Evolutionary conservation across 2,329 filamentous ascomycete genomes (phyloP), one percentile per base, ranked within the genome.

Genomic region (Exophiala xenobiotica): DNA sequence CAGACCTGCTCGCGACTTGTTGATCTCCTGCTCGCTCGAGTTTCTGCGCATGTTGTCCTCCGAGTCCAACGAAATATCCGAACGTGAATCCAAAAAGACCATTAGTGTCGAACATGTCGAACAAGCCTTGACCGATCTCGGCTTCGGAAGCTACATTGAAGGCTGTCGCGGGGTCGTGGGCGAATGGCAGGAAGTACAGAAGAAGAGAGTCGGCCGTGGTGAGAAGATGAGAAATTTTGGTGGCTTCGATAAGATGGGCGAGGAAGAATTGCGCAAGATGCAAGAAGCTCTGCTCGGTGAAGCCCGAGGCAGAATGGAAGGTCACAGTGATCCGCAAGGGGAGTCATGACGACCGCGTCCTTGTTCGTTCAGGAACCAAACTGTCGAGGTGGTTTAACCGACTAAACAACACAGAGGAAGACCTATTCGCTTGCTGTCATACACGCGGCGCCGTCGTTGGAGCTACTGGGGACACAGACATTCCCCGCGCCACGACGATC

Each of bases 1-100:
- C 37, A 96, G 96, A 69, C 93, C 99, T 64, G 91, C 92, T 9
- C 86, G 93, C 54, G 93, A 99, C 67, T 79, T 97, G 2, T 79
- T 99, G 46, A 99, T 99, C 65, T 93, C 97, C 75, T 97, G 93
- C 75, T 99, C 93, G 67, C 92, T 99, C 65, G 93, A 99, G 71
- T 99, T 99, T 71, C 96, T 99, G 70, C 97, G 93, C 14, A 82
- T 99, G 65, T 88, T 99, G 63, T 96, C 91, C n/a, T 95, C 90
- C 41, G 92, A 99, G 74, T 93, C 93, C 57, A 99, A 99, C 71
- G 93, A 99, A 65, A 99, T 99, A 59, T 95, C 91, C 9, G 93
- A 99, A 70, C 96, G 96, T 71, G 93, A 99, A 66, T 90, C 91
- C 43, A 99, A 99, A 77, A 99, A 99, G 80, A 99, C 93, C 3